Evolutionary conservation across 208 protist species (phyloP).

Genomic region (Porcisia hertigi): DNA sequence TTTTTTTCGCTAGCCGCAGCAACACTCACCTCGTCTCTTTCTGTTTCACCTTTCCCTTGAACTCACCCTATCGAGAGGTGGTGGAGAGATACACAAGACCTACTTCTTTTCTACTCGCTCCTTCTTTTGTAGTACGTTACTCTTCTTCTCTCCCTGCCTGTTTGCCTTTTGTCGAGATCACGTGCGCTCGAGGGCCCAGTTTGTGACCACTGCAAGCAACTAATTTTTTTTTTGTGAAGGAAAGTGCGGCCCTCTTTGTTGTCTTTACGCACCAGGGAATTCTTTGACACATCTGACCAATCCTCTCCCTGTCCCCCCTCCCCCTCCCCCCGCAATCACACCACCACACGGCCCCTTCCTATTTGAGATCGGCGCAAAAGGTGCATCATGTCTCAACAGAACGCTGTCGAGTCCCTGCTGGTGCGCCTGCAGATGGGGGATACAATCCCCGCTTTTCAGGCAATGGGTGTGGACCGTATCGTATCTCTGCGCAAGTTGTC

Average conservation of each 20-base stretch:
- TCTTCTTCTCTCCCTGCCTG: neutral
- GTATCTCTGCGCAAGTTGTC: constrained; percentile 74
- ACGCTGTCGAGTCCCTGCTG: constrained; percentile 78
- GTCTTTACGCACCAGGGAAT: neutral
- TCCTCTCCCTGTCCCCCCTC: neutral
- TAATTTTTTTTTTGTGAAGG: neutral
- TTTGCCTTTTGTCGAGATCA: neutral
- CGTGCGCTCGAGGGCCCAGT: neutral
- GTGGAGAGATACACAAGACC: neutral
- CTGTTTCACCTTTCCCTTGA: neutral
- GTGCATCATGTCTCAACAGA: constrained; percentile 30
- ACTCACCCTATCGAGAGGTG: neutral
- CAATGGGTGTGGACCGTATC: constrained; percentile 73
- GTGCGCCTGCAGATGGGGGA: constrained; percentile 74
- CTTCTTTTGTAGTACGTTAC: neutral
- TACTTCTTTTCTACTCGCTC: neutral
- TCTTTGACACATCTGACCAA: neutral
- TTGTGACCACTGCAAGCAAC: neutral
- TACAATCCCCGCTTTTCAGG: constrained; percentile 69
- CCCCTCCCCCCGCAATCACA: neutral
- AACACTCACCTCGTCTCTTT: neutral
- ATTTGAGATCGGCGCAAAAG: neutral
- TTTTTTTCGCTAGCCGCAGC: neutral
- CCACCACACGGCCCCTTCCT: neutral
- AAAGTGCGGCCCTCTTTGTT: neutral